Evolutionary conservation across 805 yeast species (phyloP).

Genomic region (Pichia insulana): DNA sequence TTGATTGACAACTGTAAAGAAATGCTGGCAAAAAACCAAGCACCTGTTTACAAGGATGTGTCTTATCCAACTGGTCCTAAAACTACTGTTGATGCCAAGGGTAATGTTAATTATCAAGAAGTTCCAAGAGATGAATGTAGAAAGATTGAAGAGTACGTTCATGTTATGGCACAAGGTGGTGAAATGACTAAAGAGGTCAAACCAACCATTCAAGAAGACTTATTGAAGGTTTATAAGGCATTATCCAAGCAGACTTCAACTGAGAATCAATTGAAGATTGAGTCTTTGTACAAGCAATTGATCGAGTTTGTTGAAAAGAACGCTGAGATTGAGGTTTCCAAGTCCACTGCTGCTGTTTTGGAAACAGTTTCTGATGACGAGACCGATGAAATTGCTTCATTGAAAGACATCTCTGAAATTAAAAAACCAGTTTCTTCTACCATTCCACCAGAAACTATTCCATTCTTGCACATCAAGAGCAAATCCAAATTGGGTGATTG

Average conservation of each 20-base stretch:
- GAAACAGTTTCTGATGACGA: slow-evolving; percentile 35
- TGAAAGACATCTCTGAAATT: slow-evolving; percentile 62
- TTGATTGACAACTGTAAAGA: slow-evolving; percentile 93
- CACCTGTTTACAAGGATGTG: slow-evolving; percentile 94
- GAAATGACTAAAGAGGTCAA: slow-evolving; percentile 60
- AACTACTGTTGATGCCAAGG: slow-evolving; percentile 80
- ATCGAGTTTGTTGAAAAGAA: slow-evolving; percentile 60
- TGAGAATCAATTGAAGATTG: slow-evolving; percentile 62
- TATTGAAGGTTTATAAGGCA: slow-evolving; percentile 74
- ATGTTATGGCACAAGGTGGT: slow-evolving; percentile 95
- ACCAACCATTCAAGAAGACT: slow-evolving; percentile 78
- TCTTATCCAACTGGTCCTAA: slow-evolving; percentile 92
- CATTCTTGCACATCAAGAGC: slow-evolving; percentile 88
- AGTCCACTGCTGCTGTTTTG: slow-evolving; percentile 46
- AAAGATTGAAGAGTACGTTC: slow-evolving; percentile 90
- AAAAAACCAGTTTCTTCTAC: slow-evolving; percentile 65
- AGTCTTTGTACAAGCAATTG: slow-evolving; percentile 61
- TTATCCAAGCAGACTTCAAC: slow-evolving; percentile 67
- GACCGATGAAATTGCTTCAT: slow-evolving; percentile 80
- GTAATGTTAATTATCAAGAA: slow-evolving; percentile 79
- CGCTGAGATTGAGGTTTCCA: slow-evolving; percentile 61
- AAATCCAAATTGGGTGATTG: slow-evolving; percentile 65
- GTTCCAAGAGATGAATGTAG: slow-evolving; percentile 83
- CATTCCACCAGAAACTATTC: slow-evolving; percentile 77
- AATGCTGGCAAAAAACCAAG: slow-evolving; percentile 63